Base-by-base conservation (phyloP, 495 filamentous ascomycete species). In the Amphirosellinia nigrospora region DNA sequence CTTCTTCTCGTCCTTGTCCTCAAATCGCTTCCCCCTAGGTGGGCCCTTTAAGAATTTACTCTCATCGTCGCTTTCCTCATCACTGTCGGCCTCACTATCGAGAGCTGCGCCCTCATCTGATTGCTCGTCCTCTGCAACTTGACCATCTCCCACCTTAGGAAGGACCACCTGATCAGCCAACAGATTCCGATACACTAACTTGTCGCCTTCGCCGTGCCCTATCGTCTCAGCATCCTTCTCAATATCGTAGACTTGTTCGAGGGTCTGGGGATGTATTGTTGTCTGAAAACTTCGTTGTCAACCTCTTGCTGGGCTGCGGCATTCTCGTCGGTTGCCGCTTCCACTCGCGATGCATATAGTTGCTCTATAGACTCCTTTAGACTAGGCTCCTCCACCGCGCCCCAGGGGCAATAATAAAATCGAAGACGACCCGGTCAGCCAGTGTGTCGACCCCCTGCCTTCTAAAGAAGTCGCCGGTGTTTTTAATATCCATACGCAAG, bases 401-500 rank as follows among this genome's bases (percentile, higher is more conserved):
- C 91, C 90, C 83, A 5, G 76, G 71, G 2, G 84, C 80, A 1
- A 89, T 91, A 71, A 97, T 89, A 79, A 97, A 98, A 58, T 90
- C 86, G 81, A 96, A 98, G 9, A 93, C 79, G 0, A 85, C 80
- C 28, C 88, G 88, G 73, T 98, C 94, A 4, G 88, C 76, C 11
- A 98, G 82, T 0, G 86, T 90, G 70, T 94, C 88, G 3, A 98
- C 93, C 56, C 90, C 92, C 74, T 96, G 91, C 4, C 92, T 86
- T 60, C 88, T 81, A 86, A 99, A 99, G 82, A 96, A 99, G 75
- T 96, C 93, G 52, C 87, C 89, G 3, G 96, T 88, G 74, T 99
- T 99, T 85, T 97, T 98, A 79, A 98, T 92, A 79, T 99, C 96
- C 93, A 97, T 98, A 23, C 94, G 89, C 69, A 98, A 82, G 78